Evolutionary conservation across 2,329 filamentous ascomycete genomes (phyloP).

Genomic region (Xylaria multiplex): DNA sequence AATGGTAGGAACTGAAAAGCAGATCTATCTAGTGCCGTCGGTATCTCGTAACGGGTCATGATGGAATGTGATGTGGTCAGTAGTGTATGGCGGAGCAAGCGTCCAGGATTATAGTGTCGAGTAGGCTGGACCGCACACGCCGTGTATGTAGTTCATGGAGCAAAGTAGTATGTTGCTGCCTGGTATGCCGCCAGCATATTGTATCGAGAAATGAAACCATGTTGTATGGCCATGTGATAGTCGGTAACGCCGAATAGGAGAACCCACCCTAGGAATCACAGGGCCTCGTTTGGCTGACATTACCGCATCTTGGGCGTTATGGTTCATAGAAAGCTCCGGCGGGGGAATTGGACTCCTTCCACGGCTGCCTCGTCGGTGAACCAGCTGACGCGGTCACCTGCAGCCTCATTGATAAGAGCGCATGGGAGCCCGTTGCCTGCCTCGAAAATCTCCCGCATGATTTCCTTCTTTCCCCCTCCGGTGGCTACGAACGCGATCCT

Average conservation of each 20-base stretch:
- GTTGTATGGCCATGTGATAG: neutral
- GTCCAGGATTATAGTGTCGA: neutral
- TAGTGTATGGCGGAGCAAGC: neutral
- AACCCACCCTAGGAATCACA: neutral
- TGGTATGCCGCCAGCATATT: neutral
- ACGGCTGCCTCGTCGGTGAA: slow-evolving; percentile 90
- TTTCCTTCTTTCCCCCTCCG: slow-evolving; percentile 86
- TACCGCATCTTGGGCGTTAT: neutral
- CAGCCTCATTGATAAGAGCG: slow-evolving; percentile 84
- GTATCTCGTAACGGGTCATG: slow-evolving; percentile 36
- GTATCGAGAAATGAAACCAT: neutral
- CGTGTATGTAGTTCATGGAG: slow-evolving; percentile 7
- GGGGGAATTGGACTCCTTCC: slow-evolving; percentile 84
- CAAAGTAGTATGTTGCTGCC: neutral
- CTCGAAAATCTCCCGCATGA: slow-evolving; percentile 93
- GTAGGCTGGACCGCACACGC: slow-evolving; percentile 1
- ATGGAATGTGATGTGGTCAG: slow-evolving; percentile 13
- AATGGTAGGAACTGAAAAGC: slow-evolving; percentile 20
- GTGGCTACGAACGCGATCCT: slow-evolving; percentile 93
- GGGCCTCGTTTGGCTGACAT: neutral
- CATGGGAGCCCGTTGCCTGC: slow-evolving; percentile 84
- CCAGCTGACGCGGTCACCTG: slow-evolving; percentile 90
- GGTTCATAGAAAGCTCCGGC: slow-evolving; percentile 69
- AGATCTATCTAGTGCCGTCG: slow-evolving; percentile 35
- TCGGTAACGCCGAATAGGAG: neutral